These are phyloP conservation scores for Erythrobasidium hasegawianum DNA, from an alignment of 1,284 basidiomycete genomes.

Conservation along the genomic window DNA sequence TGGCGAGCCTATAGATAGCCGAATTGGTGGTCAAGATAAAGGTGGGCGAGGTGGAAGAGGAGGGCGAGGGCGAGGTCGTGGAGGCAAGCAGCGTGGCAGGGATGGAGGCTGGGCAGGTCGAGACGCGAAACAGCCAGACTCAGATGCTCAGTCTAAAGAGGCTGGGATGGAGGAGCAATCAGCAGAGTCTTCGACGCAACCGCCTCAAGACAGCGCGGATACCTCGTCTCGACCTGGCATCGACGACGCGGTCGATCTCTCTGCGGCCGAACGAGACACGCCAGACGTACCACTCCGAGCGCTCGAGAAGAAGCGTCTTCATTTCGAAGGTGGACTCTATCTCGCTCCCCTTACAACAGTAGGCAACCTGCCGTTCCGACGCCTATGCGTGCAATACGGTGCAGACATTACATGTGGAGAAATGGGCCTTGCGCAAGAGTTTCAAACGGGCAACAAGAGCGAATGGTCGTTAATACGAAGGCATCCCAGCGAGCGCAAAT, in stretches of 20 bases:
- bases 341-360: slow-evolving; percentile 93
- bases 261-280: slow-evolving; percentile 51
- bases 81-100: slow-evolving; percentile 3
- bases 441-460: slow-evolving; percentile 70
- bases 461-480: slow-evolving; percentile 86
- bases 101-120: slow-evolving; percentile 38
- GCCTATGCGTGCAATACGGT: slow-evolving; percentile 78
- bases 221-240: neutral
- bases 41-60: slow-evolving; percentile 3
- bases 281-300: slow-evolving; percentile 68
- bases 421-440: slow-evolving; percentile 55
- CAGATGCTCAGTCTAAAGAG: neutral
- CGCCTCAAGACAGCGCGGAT: neutral
- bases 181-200: neutral
- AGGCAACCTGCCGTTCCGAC: slow-evolving; percentile 90
- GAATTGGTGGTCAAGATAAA: slow-evolving; percentile 16
- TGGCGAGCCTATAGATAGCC: slow-evolving; percentile 40
- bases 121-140: slow-evolving; percentile 42
- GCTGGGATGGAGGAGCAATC: neutral
- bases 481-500: slow-evolving; percentile 81
- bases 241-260: neutral
- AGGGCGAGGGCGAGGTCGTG: slow-evolving; percentile 22
- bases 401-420: slow-evolving; percentile 91
- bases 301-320: slow-evolving; percentile 76
- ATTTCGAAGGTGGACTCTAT: slow-evolving; percentile 87